Conservation (phyloP, 108 stramenopile species). For the Asterionellopsis glacialis region DNA sequence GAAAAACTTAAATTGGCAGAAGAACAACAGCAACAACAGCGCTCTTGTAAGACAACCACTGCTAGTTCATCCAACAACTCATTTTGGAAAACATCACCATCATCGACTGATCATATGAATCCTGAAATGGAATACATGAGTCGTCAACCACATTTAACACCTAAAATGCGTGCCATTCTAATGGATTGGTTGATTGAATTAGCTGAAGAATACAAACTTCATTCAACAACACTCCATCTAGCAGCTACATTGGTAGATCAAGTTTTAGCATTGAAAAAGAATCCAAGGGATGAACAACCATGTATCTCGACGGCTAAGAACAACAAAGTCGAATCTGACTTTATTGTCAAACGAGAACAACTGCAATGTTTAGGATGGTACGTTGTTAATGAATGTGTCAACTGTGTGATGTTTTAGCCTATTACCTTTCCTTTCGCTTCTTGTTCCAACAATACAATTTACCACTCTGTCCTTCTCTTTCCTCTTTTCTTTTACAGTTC, state of each 20-base stretch:
- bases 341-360: conserved; percentile 5
- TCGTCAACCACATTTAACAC: conserved; percentile 50
- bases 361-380: conserved; percentile 16
- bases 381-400: not conserved
- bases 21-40: not conserved
- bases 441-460: too few relatives aligned
- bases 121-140: conserved; percentile 1
- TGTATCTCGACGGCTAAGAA: not conserved
- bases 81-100: not conserved
- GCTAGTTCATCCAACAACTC: not conserved
- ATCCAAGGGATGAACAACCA: not conserved
- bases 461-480: too few relatives aligned
- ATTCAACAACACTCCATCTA: conserved; percentile 59
- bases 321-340: not conserved
- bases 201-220: conserved; percentile 64
- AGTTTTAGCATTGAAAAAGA: conserved; percentile 37
- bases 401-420: not conserved
- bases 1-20: conserved; percentile 7
- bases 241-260: conserved; percentile 66
- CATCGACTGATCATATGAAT: not conserved
- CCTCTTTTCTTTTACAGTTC: conserved; percentile 23
- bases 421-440: not conserved
- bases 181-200: conserved; percentile 92
- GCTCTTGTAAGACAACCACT: not conserved
- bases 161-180: conserved; percentile 76